Percentiles rank a stretch among this genome's conserved stretches.
phyloP scores from a whole-genome alignment of 2,329 filamentous ascomycete species.

The Truncatella angustata region DNA sequence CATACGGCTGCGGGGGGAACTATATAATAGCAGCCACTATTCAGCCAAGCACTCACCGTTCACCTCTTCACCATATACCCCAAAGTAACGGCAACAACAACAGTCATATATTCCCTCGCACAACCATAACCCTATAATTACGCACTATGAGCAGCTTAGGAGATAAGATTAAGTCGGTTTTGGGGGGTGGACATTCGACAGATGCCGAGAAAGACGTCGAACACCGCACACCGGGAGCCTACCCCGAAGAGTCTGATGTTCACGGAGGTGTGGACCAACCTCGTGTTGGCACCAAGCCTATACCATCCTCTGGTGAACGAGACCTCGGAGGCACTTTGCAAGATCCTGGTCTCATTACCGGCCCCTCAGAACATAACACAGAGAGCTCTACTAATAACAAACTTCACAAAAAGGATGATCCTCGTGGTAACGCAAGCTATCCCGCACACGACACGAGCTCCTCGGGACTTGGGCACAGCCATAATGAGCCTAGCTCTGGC shows the following conservation, averaged over 20 bases:
- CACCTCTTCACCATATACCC: background rate
- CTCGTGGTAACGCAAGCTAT: background rate
- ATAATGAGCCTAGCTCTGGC: background rate
- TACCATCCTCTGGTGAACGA: background rate
- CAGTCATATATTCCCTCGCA: background rate
- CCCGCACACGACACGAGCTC: background rate
- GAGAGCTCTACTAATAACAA: background rate
- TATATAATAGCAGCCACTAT: background rate
- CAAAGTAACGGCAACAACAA: background rate
- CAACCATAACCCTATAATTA: no score
- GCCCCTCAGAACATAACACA: background rate
- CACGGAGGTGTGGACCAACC: background rate
- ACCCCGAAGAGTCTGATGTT: background rate
- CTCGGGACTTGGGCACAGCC: background rate
- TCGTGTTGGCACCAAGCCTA: background rate
- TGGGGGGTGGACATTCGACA: background rate
- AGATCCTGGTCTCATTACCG: background rate
- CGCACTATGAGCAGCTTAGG: background rate
- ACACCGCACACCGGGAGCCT: slow-evolving; percentile 6
- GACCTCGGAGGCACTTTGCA: background rate
- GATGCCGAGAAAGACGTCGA: slow-evolving; percentile 4
- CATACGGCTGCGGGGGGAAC: background rate
- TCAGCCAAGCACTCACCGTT: background rate
- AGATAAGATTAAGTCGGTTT: slow-evolving; percentile 6
- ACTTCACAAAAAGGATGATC: slow-evolving; percentile 4